A percentile compares a stretch with the other conserved stretches of the same genome.
Evolutionary conservation across 495 filamentous ascomycete species (phyloP).

Genomic region (Penicillium maclennaniae): DNA sequence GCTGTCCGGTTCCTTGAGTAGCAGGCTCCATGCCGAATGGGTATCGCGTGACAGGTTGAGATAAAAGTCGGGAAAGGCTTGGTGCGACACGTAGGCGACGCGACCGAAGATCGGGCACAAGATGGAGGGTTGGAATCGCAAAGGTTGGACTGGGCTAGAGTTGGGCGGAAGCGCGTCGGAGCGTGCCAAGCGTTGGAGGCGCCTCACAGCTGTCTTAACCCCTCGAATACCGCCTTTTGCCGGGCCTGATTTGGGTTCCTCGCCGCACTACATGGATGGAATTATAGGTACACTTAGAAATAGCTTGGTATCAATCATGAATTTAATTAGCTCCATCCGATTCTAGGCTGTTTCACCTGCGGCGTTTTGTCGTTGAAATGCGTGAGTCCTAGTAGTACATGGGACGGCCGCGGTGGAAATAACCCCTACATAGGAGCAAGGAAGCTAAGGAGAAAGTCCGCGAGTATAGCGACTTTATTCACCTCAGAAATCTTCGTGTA

Average conservation of each 20-base stretch:
- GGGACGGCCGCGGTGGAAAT: too few relatives aligned
- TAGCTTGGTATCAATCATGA: background rate
- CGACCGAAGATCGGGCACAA: background rate
- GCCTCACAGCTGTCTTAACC: slow-evolving; percentile 16
- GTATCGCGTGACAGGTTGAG: slow-evolving; percentile 6
- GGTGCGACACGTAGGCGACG: background rate
- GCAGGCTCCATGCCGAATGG: slow-evolving; percentile 52
- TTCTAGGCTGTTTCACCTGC: background rate
- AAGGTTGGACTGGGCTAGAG: background rate
- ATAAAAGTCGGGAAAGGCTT: slow-evolving; percentile 2
- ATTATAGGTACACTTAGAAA: background rate
- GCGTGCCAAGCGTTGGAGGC: slow-evolving; percentile 18
- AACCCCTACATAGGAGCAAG: background rate
- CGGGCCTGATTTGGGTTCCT: background rate
- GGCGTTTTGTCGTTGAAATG: too few relatives aligned
- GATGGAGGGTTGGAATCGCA: background rate
- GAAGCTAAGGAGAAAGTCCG: background rate
- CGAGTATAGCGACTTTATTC: background rate
- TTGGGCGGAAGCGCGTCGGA: slow-evolving; percentile 17
- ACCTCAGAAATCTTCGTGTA: too few relatives aligned
- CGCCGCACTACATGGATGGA: background rate
- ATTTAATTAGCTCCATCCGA: background rate
- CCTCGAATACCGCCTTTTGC: slow-evolving; percentile 2
- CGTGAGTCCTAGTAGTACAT: too few relatives aligned
- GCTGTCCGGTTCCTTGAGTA: slow-evolving; percentile 49